A percentile compares a stretch with the other conserved stretches of the same genome.
These are phyloP conservation scores for Paraphoma chrysanthemicola DNA, from an alignment of 2,329 filamentous ascomycete genomes.

Conservation along the genomic window DNA sequence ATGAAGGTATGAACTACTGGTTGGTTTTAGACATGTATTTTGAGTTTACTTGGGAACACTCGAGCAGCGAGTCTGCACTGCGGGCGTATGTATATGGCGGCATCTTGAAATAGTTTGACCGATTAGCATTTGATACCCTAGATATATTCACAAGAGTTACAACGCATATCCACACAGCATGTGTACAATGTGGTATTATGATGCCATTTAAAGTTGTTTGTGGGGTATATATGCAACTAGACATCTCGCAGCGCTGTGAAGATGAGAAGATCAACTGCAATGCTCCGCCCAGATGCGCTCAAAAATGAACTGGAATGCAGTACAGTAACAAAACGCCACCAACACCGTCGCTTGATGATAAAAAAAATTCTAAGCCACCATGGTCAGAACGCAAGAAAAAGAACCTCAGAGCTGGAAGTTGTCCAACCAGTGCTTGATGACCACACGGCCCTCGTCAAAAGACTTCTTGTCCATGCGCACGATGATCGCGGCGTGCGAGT, in stretches of 20 bases:
- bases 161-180: background rate
- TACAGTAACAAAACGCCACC: background rate
- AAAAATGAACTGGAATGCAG: background rate
- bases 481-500: conserved; percentile 91
- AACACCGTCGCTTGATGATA: conserved; percentile 17
- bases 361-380: background rate
- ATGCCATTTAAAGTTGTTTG: background rate
- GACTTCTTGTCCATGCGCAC: conserved; percentile 70
- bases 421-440: conserved; percentile 81
- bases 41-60: background rate
- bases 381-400: background rate
- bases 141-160: background rate
- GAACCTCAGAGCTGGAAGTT: conserved; percentile 64
- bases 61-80: background rate
- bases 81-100: background rate
- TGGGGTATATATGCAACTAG: background rate
- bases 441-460: conserved; percentile 78
- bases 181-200: background rate
- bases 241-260: background rate
- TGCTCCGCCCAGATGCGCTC: background rate
- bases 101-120: background rate
- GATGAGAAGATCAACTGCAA: background rate
- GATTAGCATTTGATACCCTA: background rate
- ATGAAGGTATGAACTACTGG: background rate
- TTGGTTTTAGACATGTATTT: background rate